phyloP scores from a whole-genome alignment of 163 green algal genomes.

The Scenedesmus sp. region DNA sequence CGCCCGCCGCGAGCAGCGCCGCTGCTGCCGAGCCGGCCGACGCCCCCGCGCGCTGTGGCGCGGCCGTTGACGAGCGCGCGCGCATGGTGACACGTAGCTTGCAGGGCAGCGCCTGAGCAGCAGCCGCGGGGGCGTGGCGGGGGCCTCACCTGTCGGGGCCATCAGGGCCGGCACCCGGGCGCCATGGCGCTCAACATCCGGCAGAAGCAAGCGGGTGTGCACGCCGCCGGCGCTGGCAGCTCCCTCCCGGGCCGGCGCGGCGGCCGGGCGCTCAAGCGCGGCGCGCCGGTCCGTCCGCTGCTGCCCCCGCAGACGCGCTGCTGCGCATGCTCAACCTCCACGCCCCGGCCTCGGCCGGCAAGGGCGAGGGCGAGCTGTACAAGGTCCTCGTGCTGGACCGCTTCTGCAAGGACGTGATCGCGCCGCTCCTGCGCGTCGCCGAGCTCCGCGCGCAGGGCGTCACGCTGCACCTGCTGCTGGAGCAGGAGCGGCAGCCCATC shows the following conservation, averaged over 20 bases:
- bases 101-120: no score
- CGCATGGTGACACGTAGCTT: no score
- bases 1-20: no score
- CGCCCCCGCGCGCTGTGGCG: no score
- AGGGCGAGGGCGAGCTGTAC: slow-evolving; percentile 79
- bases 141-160: background rate
- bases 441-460: slow-evolving; percentile 94
- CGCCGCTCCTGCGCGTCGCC: slow-evolving; percentile 91
- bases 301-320: slow-evolving; percentile 55
- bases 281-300: background rate
- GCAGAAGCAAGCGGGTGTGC: slow-evolving; percentile 59
- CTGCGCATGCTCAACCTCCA: slow-evolving; percentile 57
- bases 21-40: no score
- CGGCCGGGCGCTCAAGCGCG: background rate
- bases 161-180: background rate
- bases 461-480: slow-evolving; percentile 95
- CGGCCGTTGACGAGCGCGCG: no score
- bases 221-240: no score
- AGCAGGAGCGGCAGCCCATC: slow-evolving; percentile 91
- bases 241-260: background rate
- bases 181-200: slow-evolving; percentile 59
- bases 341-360: slow-evolving; percentile 16
- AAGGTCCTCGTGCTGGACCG: slow-evolving; percentile 97
- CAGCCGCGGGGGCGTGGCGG: no score
- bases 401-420: slow-evolving; percentile 91